Evolutionary conservation across 2,329 filamentous ascomycete genomes (phyloP).

Genomic region (Delphinella strobiligena): DNA sequence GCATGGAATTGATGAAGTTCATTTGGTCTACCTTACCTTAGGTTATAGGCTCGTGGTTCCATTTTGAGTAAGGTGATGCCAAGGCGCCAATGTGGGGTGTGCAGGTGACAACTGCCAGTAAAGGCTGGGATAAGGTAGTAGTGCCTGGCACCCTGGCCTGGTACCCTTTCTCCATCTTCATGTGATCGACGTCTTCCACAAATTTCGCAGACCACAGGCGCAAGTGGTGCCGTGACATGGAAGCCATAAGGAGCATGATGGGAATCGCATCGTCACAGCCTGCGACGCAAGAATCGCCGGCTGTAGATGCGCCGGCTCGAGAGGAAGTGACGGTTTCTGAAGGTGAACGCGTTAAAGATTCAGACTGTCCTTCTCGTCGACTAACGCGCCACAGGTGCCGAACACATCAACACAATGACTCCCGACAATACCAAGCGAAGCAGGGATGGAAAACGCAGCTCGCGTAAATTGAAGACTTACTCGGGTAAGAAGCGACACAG

Average conservation of each 20-base stretch:
- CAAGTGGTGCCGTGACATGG: background rate
- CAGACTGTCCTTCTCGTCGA: too few relatives aligned
- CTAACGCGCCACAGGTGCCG: too few relatives aligned
- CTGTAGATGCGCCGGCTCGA: too few relatives aligned
- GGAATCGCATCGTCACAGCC: constrained; percentile 4
- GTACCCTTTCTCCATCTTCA: too few relatives aligned
- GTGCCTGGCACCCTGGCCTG: too few relatives aligned
- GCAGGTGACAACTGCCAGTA: too few relatives aligned
- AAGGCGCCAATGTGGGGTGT: background rate
- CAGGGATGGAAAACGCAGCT: background rate
- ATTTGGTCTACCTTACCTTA: too few relatives aligned
- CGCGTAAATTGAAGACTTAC: background rate
- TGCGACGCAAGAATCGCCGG: constrained; percentile 1
- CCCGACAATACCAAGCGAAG: background rate
- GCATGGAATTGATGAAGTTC: too few relatives aligned
- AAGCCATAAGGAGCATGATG: background rate
- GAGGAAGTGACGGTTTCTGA: background rate
- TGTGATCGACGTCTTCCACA: too few relatives aligned
- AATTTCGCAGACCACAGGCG: too few relatives aligned
- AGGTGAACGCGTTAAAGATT: background rate
- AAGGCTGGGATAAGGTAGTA: too few relatives aligned
- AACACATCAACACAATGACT: too few relatives aligned
- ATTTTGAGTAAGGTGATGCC: background rate
- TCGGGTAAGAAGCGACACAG: background rate
- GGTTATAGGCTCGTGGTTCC: background rate